Base-by-base conservation (phyloP, 139 green algal species). In the Closterium sp. region DNA sequence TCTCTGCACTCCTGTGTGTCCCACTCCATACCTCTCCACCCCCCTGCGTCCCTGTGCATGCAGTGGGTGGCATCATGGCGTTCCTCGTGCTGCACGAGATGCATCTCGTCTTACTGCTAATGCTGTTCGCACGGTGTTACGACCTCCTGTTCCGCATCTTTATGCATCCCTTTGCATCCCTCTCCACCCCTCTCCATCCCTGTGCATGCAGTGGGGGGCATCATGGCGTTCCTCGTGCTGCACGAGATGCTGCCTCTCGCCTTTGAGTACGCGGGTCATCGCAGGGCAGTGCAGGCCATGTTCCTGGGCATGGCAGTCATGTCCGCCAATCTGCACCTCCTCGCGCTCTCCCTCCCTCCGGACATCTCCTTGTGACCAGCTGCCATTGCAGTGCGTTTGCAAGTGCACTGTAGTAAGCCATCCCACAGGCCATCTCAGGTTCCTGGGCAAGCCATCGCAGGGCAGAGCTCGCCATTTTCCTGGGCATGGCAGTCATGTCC, bases 241-340 rank as follows among this genome's bases (percentile, higher is more conserved):
- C 93, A 96, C 31, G 97, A 98, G 94, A 95, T 98, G 62, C 93
- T 98, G 7, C 97, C 97, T n/a, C 97, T 96, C 1, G 97, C 97
- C 27, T 96, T 98, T 73, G 93, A 95, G 34, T 98, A 98, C 91
- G 97, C 91, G 22, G 91, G 91, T 0, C 95, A 98, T 94, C 95
- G 88, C 13, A 91, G 92, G 31, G 91, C 91, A 29, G 87, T 93
- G 17, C 13, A 17, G 85, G 91, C 91, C n/a, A 87, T 93, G 24
- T 93, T 93, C 30, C 13, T 73, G 1, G 50, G 50, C 50, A 73
- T 73, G 50, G 50, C 50, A 27, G 17, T 22, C 50, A 73, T 73
- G 50, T 73, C 50, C 13, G 50, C 50, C 50, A 73, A 73, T 4
- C 50, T 73, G 50, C 50, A 73, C 13, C 50, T 73, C 1, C 50